A percentile compares a stretch with the other conserved stretches of the same genome.
Evolutionary conservation across 306 rosid genomes (phyloP).

Genomic region (Fragaria nilgerrensis): DNA sequence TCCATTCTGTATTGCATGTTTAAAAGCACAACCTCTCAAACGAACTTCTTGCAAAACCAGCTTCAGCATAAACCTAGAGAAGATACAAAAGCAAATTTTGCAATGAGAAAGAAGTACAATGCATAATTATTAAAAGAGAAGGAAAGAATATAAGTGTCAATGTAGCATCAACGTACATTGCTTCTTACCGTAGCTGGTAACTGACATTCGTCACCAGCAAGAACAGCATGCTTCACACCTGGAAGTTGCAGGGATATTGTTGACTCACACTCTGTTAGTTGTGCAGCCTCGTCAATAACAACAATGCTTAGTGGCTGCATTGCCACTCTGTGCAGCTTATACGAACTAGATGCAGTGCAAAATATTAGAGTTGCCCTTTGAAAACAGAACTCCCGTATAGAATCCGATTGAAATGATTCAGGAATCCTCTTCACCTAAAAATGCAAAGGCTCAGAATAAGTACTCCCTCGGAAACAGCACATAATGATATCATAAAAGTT

Average conservation of each 20-base stretch:
- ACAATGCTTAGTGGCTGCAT: conserved; percentile 48
- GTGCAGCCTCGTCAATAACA: conserved; percentile 83
- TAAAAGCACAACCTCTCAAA: conserved; percentile 61
- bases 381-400: conserved; percentile 49
- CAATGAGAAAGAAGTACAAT: not conserved
- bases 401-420: conserved; percentile 32
- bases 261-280: conserved; percentile 72
- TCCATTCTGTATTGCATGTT: conserved; percentile 78
- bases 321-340: conserved; percentile 37
- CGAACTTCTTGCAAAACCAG: conserved; percentile 71
- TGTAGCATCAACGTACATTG: conserved; percentile 36
- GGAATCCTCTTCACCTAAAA: conserved; percentile 52
- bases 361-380: conserved; percentile 56
- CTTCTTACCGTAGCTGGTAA: conserved; percentile 69
- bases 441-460: not conserved
- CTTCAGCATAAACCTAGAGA: conserved; percentile 46
- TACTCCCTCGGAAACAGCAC: not conserved
- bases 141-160: not conserved
- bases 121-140: not conserved
- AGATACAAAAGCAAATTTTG: conserved; percentile 2
- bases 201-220: conserved; percentile 79
- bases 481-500: not conserved
- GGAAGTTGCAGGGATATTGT: conserved; percentile 60
- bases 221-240: conserved; percentile 49
- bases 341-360: conserved; percentile 69